Base-by-base conservation (phyloP, 176 grass and related monocot species). In the Aegilops sharonensis region DNA sequence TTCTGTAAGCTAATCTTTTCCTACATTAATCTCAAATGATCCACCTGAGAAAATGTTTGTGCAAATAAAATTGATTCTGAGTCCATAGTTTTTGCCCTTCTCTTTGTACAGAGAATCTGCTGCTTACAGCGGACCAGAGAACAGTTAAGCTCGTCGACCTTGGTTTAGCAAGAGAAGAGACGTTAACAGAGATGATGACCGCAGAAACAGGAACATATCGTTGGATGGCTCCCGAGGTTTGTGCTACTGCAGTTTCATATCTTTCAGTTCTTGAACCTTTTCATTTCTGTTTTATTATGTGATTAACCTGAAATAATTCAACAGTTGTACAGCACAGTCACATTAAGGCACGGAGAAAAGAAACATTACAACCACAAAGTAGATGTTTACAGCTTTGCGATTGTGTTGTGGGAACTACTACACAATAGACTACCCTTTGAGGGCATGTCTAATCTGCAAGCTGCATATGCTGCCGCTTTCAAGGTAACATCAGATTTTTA, bases 311-410 rank as follows among this genome's bases (percentile, higher is more conserved):
- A 82, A 32, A 88, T 15, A 66, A 89, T 5, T 79, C 30, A 61
- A 72, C 74, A 99, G 97, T 86, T 99, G 82, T 99, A 96, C 80
- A 99, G 94, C 89, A 99, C 97, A 34, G 97, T 99, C 35, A 99
- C 97, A 29, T 91, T 99, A 47, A 99, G 97, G 81, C 94, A 94
- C 21, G 97, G 97, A 80, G 94, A 99, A 89, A 99, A 99, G 92
- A 99, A 99, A 90, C 94, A 99, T 81, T 99, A 96, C 92, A 99
- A 99, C 81, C 97, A 99, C 77, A 99, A 99, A 87, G 97, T 99
- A 69, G 97, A 99, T 74, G 94, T 96, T 47, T 99, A 99, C 88
- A 99, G 97, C 85, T 99, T 99, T 80, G 94, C 92, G 18, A 99
- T 99, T 82, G 97, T 99, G 57, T 70, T 99, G 68, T 99, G 97